Evolutionary conservation across 495 filamentous ascomycete genomes (phyloP), one percentile per base, ranked within the genome.

Genomic region (Geopyxis carbonaria): DNA sequence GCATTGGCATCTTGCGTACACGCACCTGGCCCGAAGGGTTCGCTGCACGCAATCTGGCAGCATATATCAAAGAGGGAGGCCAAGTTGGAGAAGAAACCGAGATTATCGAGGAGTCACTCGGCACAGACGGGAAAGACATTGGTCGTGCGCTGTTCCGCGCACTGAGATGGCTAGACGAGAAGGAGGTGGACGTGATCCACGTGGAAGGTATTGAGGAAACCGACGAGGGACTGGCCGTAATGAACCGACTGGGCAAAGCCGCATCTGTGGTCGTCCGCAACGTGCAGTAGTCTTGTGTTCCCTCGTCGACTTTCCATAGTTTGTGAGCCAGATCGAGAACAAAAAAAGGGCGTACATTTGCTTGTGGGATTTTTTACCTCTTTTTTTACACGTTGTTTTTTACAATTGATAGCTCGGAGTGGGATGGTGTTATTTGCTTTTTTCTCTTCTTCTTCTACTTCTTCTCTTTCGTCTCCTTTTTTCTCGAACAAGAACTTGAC

Each of bases 161-260:
- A 5, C 63, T 99, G 36, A 67, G 89, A 29, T 80, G 80, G 45
- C 69, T 99, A 40, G 89, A 97, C 58, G 67, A 73, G 45, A 61
- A 71, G 34, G 67, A 72, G 24, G 82, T 84, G 6, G 76, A 87
- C 59, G 67, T 81, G 5, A 95, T 99, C 43, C 78, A 82, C 49
- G 82, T 95, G 3, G 89, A 99, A 57, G 86, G 87, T 7, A 78
- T 93, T 29, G 86, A 89, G 48, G 72, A 79, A 28, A 76, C 14
- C 25, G 77, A 82, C 51, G 72, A 86, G 40, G 82, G 84, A n/a
- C 79, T 84, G 13, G 91, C 89, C 6, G 75, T 97, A 31, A 95
- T 97, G 91, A 97, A 97, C 53, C 66, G 87, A 46, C 61, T 95
- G 5, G 64, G 89, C 33, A 95, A 95, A 62, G 87, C 87, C 23